These are phyloP conservation scores for Eustoma russellianum DNA, from an alignment of 257 asterid species.

Conservation along the genomic window DNA sequence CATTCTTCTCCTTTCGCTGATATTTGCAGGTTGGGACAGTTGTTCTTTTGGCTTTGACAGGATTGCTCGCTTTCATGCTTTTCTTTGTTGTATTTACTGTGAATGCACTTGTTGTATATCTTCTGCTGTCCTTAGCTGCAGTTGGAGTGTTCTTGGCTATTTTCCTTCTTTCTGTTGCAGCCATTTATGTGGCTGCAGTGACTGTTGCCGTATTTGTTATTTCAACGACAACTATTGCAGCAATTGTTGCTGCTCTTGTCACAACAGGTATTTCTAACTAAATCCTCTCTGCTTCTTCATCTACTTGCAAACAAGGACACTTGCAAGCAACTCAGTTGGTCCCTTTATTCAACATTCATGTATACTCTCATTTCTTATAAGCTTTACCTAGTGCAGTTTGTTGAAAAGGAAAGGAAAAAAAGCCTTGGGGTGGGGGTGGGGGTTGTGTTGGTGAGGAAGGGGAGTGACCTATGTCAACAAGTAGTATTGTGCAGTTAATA, in stretches of 20 bases:
- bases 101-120: constrained; percentile 67
- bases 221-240: constrained; percentile 41
- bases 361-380: no score
- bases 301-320: neutral
- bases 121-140: constrained; percentile 67
- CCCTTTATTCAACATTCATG: no score
- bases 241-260: constrained; percentile 45
- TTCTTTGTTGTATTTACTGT: constrained; percentile 65
- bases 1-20: constrained; percentile 4
- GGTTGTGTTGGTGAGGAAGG: no score
- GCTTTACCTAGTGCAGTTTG: no score
- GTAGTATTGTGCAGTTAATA: no score
- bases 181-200: constrained; percentile 60
- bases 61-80: constrained; percentile 49
- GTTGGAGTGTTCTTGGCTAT: constrained; percentile 87
- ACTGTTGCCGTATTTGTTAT: constrained; percentile 45
- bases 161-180: constrained; percentile 58
- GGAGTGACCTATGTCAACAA: no score
- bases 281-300: neutral
- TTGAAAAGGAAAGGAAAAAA: no score
- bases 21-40: constrained; percentile 60
- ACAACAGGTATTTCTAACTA: constrained; percentile 45
- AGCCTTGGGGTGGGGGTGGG: no score
- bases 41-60: constrained; percentile 52
- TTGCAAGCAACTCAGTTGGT: no score